Evolutionary conservation across 805 yeast genomes (phyloP).

Genomic region (Candida hungchunana): DNA sequence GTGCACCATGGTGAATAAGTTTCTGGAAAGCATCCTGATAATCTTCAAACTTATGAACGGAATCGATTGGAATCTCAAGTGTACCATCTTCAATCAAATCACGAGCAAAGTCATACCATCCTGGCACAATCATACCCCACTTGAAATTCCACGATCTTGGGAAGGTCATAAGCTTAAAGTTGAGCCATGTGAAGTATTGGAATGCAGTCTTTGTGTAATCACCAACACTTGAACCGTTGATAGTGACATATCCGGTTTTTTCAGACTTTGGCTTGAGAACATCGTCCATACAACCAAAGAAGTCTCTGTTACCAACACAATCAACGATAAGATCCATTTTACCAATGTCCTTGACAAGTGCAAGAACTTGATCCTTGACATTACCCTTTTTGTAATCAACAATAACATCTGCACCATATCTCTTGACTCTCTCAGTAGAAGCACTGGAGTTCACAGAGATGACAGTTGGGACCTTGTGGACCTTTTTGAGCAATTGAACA

Average conservation of each 20-base stretch:
- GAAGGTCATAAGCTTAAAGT: conserved; percentile 14
- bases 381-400: conserved; percentile 53
- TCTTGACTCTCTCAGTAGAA: conserved; percentile 40
- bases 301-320: conserved; percentile 54
- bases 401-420: conserved; percentile 53
- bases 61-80: conserved; percentile 47
- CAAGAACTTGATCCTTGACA: conserved; percentile 29
- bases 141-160: conserved; percentile 27
- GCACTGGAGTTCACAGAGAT: conserved; percentile 52
- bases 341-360: conserved; percentile 24
- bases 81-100: conserved; percentile 37
- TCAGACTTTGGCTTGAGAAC: conserved; percentile 43
- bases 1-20: conserved; percentile 42
- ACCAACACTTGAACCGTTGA: conserved; percentile 51
- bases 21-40: conserved; percentile 46
- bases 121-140: conserved; percentile 10
- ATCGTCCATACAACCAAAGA: conserved; percentile 38
- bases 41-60: conserved; percentile 42
- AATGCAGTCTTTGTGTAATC: conserved; percentile 21
- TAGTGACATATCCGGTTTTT: conserved; percentile 47
- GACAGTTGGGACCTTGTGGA: conserved; percentile 43
- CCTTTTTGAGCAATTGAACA: conserved; percentile 52
- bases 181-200: conserved; percentile 9
- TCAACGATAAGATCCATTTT: conserved; percentile 63
- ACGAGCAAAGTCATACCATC: conserved; percentile 27